These are phyloP conservation scores for Chlorella sp. DNA, from an alignment of 139 green algal species.

Conservation along the genomic window DNA sequence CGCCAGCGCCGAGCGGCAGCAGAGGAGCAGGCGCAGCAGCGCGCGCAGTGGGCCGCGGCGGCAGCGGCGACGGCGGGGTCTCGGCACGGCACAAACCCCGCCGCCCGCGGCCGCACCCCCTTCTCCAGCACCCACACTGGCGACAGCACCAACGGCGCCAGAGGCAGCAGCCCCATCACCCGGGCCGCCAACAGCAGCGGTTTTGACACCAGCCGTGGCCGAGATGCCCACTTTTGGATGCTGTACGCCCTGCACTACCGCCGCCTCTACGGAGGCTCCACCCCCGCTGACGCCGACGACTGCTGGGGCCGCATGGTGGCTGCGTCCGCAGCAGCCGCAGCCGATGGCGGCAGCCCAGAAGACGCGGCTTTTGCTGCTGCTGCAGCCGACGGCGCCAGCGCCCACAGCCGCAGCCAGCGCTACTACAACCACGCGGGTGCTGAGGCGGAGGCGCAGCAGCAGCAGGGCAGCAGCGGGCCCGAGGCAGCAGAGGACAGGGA, in stretches of 20 bases:
- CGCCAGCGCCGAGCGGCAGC: background rate
- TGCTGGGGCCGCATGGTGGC: background rate
- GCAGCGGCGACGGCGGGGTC: background rate
- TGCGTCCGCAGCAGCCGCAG: background rate
- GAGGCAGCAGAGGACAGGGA: background rate
- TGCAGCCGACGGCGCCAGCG: background rate
- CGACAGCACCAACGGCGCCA: background rate
- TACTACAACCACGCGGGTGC: background rate
- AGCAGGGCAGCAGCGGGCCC: too few species aligned
- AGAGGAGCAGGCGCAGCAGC: background rate
- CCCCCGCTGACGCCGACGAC: background rate
- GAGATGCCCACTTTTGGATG: constrained; percentile 8
- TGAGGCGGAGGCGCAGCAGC: background rate
- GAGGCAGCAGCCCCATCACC: background rate
- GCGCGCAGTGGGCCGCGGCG: background rate
- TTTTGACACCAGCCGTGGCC: background rate
- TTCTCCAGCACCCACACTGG: background rate
- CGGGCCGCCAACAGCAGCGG: background rate
- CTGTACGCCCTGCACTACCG: background rate
- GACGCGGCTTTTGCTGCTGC: background rate
- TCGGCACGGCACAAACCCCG: background rate
- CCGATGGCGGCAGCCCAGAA: background rate
- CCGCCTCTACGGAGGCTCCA: background rate
- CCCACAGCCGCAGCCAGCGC: background rate
- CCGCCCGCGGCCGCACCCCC: background rate